Conservation (phyloP, 345 rosid species). For the Linum usitatissimum region DNA sequence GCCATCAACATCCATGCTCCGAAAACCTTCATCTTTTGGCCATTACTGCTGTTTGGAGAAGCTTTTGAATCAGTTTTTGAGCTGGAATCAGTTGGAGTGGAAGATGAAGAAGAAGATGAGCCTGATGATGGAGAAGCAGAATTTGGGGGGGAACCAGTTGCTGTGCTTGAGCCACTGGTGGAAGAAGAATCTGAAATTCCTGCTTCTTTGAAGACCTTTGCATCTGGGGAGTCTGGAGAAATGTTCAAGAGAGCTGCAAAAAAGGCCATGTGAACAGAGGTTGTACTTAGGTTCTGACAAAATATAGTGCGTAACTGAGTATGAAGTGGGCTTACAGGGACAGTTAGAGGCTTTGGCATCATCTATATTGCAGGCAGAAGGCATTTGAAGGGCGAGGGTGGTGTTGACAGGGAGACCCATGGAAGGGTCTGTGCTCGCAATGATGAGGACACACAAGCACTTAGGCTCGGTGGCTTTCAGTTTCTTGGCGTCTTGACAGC, state of each 20-base stretch:
- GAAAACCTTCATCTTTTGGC: slow-evolving; percentile 5
- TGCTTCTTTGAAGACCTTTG: slow-evolving; percentile 31
- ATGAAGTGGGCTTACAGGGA: slow-evolving; percentile 12
- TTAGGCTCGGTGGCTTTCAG: slow-evolving; percentile 28
- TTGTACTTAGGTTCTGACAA: neutral
- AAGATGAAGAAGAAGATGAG: slow-evolving; percentile 2
- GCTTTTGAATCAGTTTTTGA: slow-evolving; percentile 17
- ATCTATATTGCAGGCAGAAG: slow-evolving; percentile 33
- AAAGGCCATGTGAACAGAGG: neutral
- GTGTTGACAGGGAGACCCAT: slow-evolving; percentile 36
- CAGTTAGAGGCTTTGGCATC: slow-evolving; percentile 37
- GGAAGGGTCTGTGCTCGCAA: slow-evolving; percentile 35
- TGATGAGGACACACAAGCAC: slow-evolving; percentile 33
- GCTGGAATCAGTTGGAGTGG: slow-evolving; percentile 7
- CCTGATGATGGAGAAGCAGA: slow-evolving; percentile 15
- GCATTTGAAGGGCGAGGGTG: slow-evolving; percentile 40
- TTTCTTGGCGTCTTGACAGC: slow-evolving; percentile 33
- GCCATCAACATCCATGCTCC: slow-evolving; percentile 3
- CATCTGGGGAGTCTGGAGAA: slow-evolving; percentile 31
- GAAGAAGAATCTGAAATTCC: slow-evolving; percentile 16
- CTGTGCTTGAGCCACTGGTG: slow-evolving; percentile 7
- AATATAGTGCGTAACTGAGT: neutral
- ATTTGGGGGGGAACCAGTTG: slow-evolving; percentile 14
- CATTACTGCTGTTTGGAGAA: slow-evolving; percentile 21
- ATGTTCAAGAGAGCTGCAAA: slow-evolving; percentile 27